Conservation (phyloP, 108 stramenopile species). For the Skeletonema menzelii region DNA sequence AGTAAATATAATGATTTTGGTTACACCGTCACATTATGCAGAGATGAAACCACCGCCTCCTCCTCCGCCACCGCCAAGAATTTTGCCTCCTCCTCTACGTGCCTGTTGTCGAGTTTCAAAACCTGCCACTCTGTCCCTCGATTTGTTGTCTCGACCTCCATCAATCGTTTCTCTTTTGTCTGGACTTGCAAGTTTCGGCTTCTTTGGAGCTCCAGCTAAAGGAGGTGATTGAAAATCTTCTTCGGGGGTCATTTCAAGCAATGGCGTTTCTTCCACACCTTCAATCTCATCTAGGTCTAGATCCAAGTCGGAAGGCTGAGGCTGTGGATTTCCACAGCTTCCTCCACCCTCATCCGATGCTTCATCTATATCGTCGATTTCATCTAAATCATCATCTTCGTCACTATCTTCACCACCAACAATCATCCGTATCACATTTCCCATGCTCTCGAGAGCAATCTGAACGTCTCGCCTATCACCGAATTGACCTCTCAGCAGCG, state of each 20-base stretch:
- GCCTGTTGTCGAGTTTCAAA: slow-evolving; percentile 21
- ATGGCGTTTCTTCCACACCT: slow-evolving; percentile 6
- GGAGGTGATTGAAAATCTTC: neutral
- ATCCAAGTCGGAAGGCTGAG: slow-evolving; percentile 7
- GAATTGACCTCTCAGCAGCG: slow-evolving; percentile 45
- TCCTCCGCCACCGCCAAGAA: slow-evolving; percentile 27
- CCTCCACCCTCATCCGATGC: neutral
- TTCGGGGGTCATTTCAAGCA: slow-evolving; percentile 6
- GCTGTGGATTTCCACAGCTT: slow-evolving; percentile 4
- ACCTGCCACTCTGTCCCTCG: slow-evolving; percentile 28
- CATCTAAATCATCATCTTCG: slow-evolving; percentile 36
- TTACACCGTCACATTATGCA: neutral
- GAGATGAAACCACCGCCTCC: slow-evolving; percentile 30
- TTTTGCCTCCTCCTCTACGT: slow-evolving; percentile 14
- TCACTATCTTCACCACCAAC: slow-evolving; percentile 38
- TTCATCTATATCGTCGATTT: slow-evolving; percentile 30
- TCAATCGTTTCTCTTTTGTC: neutral
- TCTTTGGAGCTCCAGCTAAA: slow-evolving; percentile 1
- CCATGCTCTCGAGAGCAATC: slow-evolving; percentile 48
- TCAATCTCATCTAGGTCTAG: slow-evolving; percentile 29
- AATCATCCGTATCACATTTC: slow-evolving; percentile 36
- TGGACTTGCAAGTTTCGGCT: slow-evolving; percentile 21
- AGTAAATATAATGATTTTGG: no score
- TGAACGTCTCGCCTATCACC: slow-evolving; percentile 51
- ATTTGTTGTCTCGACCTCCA: slow-evolving; percentile 1